phyloP scores from a whole-genome alignment of 1,284 basidiomycete species.

The Sanghuangporus baumii region DNA sequence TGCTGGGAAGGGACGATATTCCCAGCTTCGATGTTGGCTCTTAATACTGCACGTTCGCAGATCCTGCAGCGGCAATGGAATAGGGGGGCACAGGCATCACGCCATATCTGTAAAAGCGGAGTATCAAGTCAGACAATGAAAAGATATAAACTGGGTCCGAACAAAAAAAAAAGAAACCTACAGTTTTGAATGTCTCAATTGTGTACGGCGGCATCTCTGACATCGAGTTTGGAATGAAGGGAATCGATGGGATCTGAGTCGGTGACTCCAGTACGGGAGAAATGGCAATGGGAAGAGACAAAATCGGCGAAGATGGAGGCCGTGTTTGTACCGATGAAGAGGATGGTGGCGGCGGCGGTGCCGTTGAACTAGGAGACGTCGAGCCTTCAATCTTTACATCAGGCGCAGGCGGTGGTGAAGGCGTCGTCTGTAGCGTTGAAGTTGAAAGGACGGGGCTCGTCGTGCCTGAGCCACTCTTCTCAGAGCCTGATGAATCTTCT shows the following conservation, averaged over 20 bases:
- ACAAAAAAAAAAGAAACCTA: conserved; percentile 34
- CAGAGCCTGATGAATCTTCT: conserved; percentile 42
- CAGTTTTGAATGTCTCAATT: conserved; percentile 48
- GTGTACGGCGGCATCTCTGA: conserved; percentile 56
- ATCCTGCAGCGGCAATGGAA: conserved; percentile 68
- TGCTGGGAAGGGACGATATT: conserved; percentile 26
- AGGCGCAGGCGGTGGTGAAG: conserved; percentile 56
- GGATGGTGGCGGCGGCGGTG: conserved; percentile 1
- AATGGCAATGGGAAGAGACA: conserved; percentile 39
- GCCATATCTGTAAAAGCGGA: conserved; percentile 49
- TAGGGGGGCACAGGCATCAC: conserved; percentile 62
- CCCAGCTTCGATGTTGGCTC: conserved; percentile 35
- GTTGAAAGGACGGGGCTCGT: conserved; percentile 75
- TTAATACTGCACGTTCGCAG: conserved; percentile 57
- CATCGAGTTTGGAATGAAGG: conserved; percentile 59
- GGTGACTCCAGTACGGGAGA: conserved; percentile 55
- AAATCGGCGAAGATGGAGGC: conserved; percentile 26
- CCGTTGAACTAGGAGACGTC: conserved; percentile 22
- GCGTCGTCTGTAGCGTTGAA: conserved; percentile 66
- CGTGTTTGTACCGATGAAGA: not conserved
- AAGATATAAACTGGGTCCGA: not conserved
- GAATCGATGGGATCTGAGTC: conserved; percentile 54
- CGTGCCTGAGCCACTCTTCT: conserved; percentile 46
- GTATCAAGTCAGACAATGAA: conserved; percentile 14
- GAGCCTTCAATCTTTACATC: conserved; percentile 32